Evolutionary conservation across 2,329 filamentous ascomycete species (phyloP), one percentile per base, ranked within the genome.

Genomic region (Trichophyton equinum): DNA sequence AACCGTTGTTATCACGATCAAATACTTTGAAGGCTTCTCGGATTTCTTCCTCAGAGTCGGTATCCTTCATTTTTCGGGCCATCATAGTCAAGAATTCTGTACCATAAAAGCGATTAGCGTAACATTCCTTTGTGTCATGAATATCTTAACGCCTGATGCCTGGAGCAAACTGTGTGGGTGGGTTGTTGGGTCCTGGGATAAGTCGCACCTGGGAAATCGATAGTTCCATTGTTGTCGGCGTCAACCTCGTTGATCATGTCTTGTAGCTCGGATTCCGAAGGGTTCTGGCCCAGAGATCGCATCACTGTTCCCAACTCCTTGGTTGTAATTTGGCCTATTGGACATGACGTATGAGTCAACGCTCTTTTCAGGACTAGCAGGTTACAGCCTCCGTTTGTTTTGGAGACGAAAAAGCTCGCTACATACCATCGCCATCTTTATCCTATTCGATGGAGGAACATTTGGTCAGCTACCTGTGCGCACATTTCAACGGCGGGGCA

Each of bases 191-290:
- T n/a, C 40, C n/a, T n/a, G 40, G 40, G 18, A 9, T 44, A n/a
- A n/a, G 44, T 8, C 36, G 51, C 33, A 92, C 89, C 89, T 72
- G 89, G 89, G 75, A 94, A 94, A 75, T 94, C 89, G 71, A 94
- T 94, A 68, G 89, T 94, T 77, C 89, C 89, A 72, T 92, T 94
- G 83, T 92, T 94, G 79, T 94, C 89, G 70, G 88, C 88, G 71
- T 94, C 89, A 66, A 94, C 89, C 79, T 94, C 89, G 77, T 94
- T 92, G 79, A 94, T 94, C 89, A 94, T 94, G 73, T 94, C 89
- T 78, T 94, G 89, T 66, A 94, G 80, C 77, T 94, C 89, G 63
- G 88, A 91, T 79, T 94, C 89, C 68, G 88, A 92, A 62, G 89
- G 89, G 78, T 94, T 94, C 78, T 94, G 89, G 71, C 89, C 89